A percentile compares a stretch with the other conserved stretches of the same genome.
These are phyloP conservation scores for Exophiala lecanii-corni DNA, from an alignment of 2,329 filamentous ascomycete species.

Conservation along the genomic window DNA sequence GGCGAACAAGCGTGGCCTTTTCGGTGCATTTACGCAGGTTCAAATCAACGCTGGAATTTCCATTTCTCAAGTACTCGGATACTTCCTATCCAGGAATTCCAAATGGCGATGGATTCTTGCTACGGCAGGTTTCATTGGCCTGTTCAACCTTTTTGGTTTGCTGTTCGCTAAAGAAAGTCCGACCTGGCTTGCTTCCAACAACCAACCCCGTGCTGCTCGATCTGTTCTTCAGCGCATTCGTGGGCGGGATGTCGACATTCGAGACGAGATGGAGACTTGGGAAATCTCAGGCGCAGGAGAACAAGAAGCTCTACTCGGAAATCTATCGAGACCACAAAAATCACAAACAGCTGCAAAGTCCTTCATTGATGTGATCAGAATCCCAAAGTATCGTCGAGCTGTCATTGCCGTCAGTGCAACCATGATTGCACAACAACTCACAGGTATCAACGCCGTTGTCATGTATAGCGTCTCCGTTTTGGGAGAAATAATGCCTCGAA, in stretches of 20 bases:
- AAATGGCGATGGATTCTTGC: slow-evolving; percentile 82
- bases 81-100: slow-evolving; percentile 73
- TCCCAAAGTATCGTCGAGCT: slow-evolving; percentile 64
- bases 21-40: slow-evolving; percentile 81
- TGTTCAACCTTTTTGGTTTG: slow-evolving; percentile 63
- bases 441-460: slow-evolving; percentile 86
- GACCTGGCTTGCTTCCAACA: slow-evolving; percentile 70
- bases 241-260: slow-evolving; percentile 64
- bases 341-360: slow-evolving; percentile 44
- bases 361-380: slow-evolving; percentile 58
- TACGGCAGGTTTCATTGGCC: slow-evolving; percentile 64
- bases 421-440: slow-evolving; percentile 90
- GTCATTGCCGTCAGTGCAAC: slow-evolving; percentile 77
- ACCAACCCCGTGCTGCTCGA: slow-evolving; percentile 58
- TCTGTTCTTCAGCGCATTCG: slow-evolving; percentile 70
- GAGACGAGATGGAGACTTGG: slow-evolving; percentile 65
- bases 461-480: slow-evolving; percentile 97
- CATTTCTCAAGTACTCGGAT: slow-evolving; percentile 74
- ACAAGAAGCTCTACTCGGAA: slow-evolving; percentile 34
- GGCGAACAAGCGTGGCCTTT: slow-evolving; percentile 68
- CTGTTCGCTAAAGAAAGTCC: slow-evolving; percentile 77
- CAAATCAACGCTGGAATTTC: slow-evolving; percentile 91
- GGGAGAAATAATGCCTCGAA: slow-evolving; percentile 71
- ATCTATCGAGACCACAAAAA: slow-evolving; percentile 55
- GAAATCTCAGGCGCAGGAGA: slow-evolving; percentile 30